phyloP scores from a whole-genome alignment of 2,329 filamentous ascomycete genomes.

The Monilinia vaccinii-corymbosi region DNA sequence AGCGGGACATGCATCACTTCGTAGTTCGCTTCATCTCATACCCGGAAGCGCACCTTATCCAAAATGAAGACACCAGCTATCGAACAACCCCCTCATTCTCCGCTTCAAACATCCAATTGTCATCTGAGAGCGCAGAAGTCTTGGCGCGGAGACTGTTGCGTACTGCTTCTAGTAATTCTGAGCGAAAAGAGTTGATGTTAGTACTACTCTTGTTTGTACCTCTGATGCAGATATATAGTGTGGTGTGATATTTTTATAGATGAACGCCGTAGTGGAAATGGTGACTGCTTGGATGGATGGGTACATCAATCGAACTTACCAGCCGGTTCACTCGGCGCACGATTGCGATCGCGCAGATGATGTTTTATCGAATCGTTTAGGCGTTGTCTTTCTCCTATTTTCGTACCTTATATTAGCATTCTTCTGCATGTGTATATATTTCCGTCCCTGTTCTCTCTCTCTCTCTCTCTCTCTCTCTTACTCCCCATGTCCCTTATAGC shows the following conservation, averaged over 20 bases:
- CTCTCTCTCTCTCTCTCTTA: too few relatives aligned
- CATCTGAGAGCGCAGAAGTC: constrained; percentile 65
- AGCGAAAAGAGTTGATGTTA: too few relatives aligned
- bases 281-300: not conserved
- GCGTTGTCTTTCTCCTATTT: constrained; percentile 48
- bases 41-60: too few relatives aligned
- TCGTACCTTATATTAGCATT: constrained; percentile 18
- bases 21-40: too few relatives aligned
- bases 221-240: too few relatives aligned
- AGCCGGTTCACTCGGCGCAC: constrained; percentile 53
- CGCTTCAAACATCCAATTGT: constrained; percentile 85
- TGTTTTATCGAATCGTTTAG: constrained; percentile 53
- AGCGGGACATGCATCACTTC: too few relatives aligned
- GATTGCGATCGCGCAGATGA: constrained; percentile 46
- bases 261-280: too few relatives aligned
- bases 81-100: constrained; percentile 20
- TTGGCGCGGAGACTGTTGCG: constrained; percentile 63
- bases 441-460: too few relatives aligned
- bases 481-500: not conserved
- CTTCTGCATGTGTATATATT: constrained; percentile 20
- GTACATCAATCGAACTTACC: constrained; percentile 36
- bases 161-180: constrained; percentile 62
- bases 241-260: too few relatives aligned
- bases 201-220: too few relatives aligned
- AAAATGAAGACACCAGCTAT: not conserved